Percentiles rank a stretch among this genome's conserved stretches.
These are phyloP conservation scores for Nigrospora osmanthi DNA, from an alignment of 2,329 filamentous ascomycete genomes.

Conservation along the genomic window DNA sequence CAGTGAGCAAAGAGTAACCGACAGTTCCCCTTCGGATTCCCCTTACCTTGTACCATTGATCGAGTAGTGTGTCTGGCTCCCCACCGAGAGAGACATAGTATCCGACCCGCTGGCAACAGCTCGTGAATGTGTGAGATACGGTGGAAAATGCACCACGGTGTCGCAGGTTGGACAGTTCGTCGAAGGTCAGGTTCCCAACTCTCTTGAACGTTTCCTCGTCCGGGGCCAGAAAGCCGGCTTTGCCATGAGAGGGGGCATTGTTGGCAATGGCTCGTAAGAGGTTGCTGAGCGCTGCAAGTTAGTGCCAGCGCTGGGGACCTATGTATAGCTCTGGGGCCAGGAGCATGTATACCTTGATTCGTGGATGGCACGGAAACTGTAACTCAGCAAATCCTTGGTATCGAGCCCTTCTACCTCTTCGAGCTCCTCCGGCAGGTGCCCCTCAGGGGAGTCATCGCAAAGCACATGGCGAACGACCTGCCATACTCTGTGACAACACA, in stretches of 20 bases:
- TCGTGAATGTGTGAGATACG: conserved; percentile 78
- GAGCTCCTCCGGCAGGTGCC: conserved; percentile 71
- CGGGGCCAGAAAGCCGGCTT: conserved; percentile 36
- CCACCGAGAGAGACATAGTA: conserved; percentile 27
- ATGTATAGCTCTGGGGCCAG: background rate
- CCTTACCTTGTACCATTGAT: conserved; percentile 62
- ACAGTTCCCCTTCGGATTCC: no score
- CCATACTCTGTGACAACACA: conserved; percentile 67
- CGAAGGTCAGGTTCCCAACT: conserved; percentile 70
- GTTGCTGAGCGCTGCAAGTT: conserved; percentile 44
- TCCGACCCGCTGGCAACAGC: conserved; percentile 63
- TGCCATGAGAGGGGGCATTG: conserved; percentile 40
- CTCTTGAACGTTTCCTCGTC: conserved; percentile 48
- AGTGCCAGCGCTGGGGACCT: background rate
- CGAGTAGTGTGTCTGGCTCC: conserved; percentile 40
- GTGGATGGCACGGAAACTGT: conserved; percentile 90
- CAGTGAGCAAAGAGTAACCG: conserved; percentile 7
- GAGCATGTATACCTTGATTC: conserved; percentile 67
- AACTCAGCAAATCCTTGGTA: conserved; percentile 86
- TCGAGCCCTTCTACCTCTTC: conserved; percentile 63
- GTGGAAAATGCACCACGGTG: conserved; percentile 92
- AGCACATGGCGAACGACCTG: conserved; percentile 64
- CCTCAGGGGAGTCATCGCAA: conserved; percentile 92
- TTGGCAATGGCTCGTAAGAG: conserved; percentile 57
- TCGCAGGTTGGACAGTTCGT: conserved; percentile 72